A percentile compares a stretch with the other conserved stretches of the same genome.
These are phyloP conservation scores for Serpula lacrymans DNA, from an alignment of 768 basidiomycete genomes.

Conservation along the genomic window DNA sequence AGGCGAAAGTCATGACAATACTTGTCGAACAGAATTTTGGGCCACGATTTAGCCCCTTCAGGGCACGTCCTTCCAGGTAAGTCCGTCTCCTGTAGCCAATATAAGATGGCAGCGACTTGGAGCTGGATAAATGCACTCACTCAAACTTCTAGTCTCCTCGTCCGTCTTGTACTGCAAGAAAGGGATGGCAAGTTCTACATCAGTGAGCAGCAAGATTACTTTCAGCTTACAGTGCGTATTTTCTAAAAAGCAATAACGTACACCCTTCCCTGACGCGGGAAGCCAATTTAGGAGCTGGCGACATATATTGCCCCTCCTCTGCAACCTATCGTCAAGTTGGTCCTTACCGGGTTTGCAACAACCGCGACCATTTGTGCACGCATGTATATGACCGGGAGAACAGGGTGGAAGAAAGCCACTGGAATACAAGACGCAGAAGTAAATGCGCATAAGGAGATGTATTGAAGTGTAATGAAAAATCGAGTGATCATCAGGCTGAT, in stretches of 20 bases:
- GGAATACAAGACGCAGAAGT: too few relatives aligned
- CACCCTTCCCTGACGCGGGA: too few relatives aligned
- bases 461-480: too few relatives aligned
- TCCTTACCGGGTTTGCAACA: constrained; percentile 22
- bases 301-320: constrained; percentile 42
- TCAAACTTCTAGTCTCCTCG: constrained; percentile 34
- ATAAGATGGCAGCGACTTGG: too few relatives aligned
- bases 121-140: background rate
- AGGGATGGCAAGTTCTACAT: constrained; percentile 43
- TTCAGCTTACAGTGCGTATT: constrained; percentile 46
- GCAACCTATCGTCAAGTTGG: constrained; percentile 31
- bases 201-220: constrained; percentile 54
- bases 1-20: constrained; percentile 35
- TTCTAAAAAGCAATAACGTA: too few relatives aligned
- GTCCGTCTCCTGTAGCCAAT: too few relatives aligned
- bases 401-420: too few relatives aligned
- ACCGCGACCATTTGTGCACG: constrained; percentile 28
- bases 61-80: constrained; percentile 44
- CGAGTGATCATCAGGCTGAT: too few relatives aligned
- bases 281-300: constrained; percentile 47
- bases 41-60: constrained; percentile 44
- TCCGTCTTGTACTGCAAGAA: constrained; percentile 45
- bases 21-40: constrained; percentile 51
- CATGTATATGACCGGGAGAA: too few relatives aligned
- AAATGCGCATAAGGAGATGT: too few relatives aligned